Base-by-base conservation (phyloP, 1,139 yeast genomes). In the Saccharomyces pastorianus region DNA sequence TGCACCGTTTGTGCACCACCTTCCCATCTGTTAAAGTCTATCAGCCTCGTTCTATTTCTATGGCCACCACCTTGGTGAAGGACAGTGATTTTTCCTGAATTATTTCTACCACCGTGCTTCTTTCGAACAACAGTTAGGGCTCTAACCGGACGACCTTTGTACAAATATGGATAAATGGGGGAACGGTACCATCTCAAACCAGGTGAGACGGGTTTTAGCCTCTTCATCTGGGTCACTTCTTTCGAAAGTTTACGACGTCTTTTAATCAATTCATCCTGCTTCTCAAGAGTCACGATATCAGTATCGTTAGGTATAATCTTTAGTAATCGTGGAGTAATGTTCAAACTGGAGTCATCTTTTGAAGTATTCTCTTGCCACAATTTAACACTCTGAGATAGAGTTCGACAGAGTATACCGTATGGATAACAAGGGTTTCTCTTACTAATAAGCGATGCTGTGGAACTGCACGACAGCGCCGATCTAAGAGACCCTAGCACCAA, bases 51-150 rank as follows among this genome's bases (percentile, higher is more conserved):
- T 71, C 99, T 82, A 67, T 90, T 84, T 71, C 87, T 89, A 70
- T 88, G 95, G 49, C 98, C 99, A 65, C 99, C 99, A 70, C 99
- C 99, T 71, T 95, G 83, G 69, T 95, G 97, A 69, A 99, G 83
- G 47, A 89, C 85, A 8, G 96, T 88, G 64, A 93, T 88, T 61
- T 81, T 80, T 63, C 99, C 99, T 11, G 85, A 77, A 71, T 87
- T 79, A 71, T 93, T 91, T 74, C 99, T 84, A 61, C 99, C 99
- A 53, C 96, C 86, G 50, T 83, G 82, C 58, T 81, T 80, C 69
- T 84, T 84, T 65, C 82, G 82, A 44, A 91, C 81, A 27, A 79
- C 79, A 0, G 99, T 93, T 66, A 93, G 77, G 54, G 83, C 84
- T 66, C 79, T 78, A 53, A 87, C 73, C 2, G 99, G 97, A 53